Evolutionary conservation across 306 rosid genomes (phyloP).

Genomic region (Hippophae tibetana): DNA sequence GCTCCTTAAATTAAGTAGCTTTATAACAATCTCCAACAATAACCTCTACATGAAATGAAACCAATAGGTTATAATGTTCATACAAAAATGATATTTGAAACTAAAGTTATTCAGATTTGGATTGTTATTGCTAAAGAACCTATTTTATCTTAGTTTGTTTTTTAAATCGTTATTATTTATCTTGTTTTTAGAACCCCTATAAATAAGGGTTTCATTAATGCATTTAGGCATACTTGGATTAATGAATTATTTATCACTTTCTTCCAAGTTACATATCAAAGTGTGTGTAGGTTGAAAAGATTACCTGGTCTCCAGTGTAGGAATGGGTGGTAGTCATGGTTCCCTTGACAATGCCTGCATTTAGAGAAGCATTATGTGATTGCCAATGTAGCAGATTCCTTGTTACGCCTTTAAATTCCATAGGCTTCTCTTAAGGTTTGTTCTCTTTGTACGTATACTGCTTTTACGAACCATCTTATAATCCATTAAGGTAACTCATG

Average conservation of each 20-base stretch:
- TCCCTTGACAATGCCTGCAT: constrained; percentile 87
- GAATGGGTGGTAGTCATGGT: constrained; percentile 99
- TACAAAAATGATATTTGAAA: too few relatives aligned
- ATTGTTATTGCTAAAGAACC: too few relatives aligned
- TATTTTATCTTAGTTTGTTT: not conserved
- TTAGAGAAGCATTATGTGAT: not conserved
- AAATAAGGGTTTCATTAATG: not conserved
- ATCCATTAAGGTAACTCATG: too few relatives aligned
- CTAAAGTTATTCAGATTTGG: too few relatives aligned
- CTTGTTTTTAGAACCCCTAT: not conserved
- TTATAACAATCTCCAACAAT: too few relatives aligned
- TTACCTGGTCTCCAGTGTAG: constrained; percentile 97
- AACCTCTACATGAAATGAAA: constrained; percentile 53
- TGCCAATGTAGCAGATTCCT: not conserved
- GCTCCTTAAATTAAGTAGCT: too few relatives aligned
- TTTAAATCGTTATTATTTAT: not conserved
- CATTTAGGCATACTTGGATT: not conserved
- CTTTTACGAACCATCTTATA: too few relatives aligned
- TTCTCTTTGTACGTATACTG: too few relatives aligned
- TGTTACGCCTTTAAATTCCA: not conserved
- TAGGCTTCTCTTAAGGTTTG: too few relatives aligned
- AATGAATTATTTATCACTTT: not conserved
- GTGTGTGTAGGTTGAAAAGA: too few relatives aligned
- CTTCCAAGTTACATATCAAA: too few relatives aligned
- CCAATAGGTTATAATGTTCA: too few relatives aligned